phyloP scores from a whole-genome alignment of 495 filamentous ascomycete species.

The Aspergillus saccharolyticus region DNA sequence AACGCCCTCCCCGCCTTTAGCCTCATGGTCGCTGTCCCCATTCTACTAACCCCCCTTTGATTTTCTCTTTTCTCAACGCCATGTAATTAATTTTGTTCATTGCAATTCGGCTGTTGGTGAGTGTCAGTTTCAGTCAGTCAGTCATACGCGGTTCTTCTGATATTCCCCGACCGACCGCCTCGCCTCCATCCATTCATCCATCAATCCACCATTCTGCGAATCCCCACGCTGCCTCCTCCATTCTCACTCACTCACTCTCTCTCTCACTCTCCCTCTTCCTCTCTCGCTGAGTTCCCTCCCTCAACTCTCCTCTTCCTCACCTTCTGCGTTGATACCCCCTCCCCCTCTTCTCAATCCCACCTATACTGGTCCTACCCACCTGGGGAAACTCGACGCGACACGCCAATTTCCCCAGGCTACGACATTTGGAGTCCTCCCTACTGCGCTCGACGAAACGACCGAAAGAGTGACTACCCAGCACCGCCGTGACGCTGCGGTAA shows the following conservation, averaged over 20 bases:
- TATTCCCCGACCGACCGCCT: constrained; percentile 24
- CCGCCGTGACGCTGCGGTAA: neutral
- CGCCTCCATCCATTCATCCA: constrained; percentile 9
- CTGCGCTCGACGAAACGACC: neutral
- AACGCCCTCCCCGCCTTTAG: neutral
- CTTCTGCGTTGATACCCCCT: neutral
- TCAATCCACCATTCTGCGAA: neutral
- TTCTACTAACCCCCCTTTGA: neutral
- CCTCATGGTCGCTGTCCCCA: neutral
- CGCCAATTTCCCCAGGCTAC: neutral
- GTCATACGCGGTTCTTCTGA: constrained; percentile 6
- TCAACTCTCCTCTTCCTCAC: neutral
- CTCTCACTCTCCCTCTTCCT: neutral
- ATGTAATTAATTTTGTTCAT: neutral
- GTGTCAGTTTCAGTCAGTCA: too few species aligned
- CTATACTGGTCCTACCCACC: neutral
- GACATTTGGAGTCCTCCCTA: neutral
- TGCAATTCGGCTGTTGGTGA: neutral
- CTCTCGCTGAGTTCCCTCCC: neutral
- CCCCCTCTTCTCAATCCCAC: neutral
- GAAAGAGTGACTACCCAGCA: neutral
- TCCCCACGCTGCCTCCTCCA: constrained; percentile 20
- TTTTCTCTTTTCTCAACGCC: neutral
- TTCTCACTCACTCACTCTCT: constrained; percentile 8
- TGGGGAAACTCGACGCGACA: neutral